phyloP scores from a whole-genome alignment of 2,329 filamentous ascomycete genomes.

The Zasmidium cellare region DNA sequence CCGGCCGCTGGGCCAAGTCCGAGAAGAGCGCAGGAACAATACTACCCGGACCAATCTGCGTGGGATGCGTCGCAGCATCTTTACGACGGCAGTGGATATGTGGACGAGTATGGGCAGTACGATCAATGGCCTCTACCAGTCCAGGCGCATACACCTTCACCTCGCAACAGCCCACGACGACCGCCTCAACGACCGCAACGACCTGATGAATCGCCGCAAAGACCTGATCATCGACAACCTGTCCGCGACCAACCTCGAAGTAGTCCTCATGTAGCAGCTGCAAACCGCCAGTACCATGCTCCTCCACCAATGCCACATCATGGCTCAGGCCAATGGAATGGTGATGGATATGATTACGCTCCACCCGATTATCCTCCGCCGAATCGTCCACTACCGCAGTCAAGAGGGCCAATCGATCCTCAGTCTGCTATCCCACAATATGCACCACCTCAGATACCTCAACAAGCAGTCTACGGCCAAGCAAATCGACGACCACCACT shows the following conservation, averaged over 20 bases:
- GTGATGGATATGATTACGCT: constrained; percentile 29
- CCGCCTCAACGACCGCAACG: constrained; percentile 31
- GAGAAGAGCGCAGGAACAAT: constrained; percentile 12
- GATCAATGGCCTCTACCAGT: constrained; percentile 30
- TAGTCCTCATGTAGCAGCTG: constrained; percentile 15
- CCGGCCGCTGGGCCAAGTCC: constrained; percentile 12
- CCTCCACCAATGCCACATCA: constrained; percentile 24
- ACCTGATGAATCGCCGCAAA: constrained; percentile 22
- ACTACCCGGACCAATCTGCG: constrained; percentile 12
- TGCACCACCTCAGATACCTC: constrained; percentile 19
- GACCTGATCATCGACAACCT: constrained; percentile 15
- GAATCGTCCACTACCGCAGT: constrained; percentile 16
- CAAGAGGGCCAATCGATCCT: not conserved
- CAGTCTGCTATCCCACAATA: constrained; percentile 17
- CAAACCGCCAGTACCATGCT: constrained; percentile 19
- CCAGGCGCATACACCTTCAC: constrained; percentile 7
- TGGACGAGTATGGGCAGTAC: constrained; percentile 19
- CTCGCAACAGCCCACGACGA: constrained; percentile 14
- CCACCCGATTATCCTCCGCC: constrained; percentile 21
- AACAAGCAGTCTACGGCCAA: constrained; percentile 32
- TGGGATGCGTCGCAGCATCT: constrained; percentile 22
- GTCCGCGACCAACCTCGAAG: constrained; percentile 19
- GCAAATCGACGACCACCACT: constrained; percentile 42
- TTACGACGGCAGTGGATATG: constrained; percentile 29
- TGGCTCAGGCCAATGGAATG: constrained; percentile 31